phyloP scores from a whole-genome alignment of 352 stramenopile genomes.

The Pythium volutum region DNA sequence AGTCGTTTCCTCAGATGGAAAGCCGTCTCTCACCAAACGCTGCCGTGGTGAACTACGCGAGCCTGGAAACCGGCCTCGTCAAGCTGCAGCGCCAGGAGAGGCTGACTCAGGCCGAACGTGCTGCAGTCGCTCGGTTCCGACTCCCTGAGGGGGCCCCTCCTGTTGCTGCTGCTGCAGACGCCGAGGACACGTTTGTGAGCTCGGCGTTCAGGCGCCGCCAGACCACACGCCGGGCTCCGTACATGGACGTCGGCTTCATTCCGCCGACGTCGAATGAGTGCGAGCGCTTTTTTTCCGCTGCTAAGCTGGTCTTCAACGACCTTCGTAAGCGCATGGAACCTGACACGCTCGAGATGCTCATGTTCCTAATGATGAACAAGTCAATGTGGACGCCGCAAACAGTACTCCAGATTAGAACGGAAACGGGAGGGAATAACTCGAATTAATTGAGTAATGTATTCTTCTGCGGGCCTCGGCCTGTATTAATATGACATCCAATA shows the following conservation, averaged over 20 bases:
- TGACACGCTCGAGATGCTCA: slow-evolving; percentile 19
- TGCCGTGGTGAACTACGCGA: no score
- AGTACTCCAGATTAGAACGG: not conserved
- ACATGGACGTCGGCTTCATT: no score
- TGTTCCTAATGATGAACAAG: slow-evolving; percentile 8
- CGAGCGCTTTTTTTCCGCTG: slow-evolving; percentile 20
- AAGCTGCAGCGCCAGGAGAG: no score
- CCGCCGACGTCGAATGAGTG: no score
- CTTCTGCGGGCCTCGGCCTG: no score
- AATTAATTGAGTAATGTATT: slow-evolving; percentile 9
- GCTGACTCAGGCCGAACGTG: no score
- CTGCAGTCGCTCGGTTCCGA: no score
- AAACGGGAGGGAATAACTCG: not conserved
- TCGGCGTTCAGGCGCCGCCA: slow-evolving; percentile 13
- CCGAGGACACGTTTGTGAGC: slow-evolving; percentile 4
- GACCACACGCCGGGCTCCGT: slow-evolving; percentile 19
- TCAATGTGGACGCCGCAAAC: not conserved
- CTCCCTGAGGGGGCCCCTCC: no score
- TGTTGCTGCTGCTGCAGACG: no score
- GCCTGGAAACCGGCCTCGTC: no score
- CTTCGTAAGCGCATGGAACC: slow-evolving; percentile 17
- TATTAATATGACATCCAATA: no score
- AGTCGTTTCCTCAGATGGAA: slow-evolving; percentile 4
- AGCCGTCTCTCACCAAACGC: not conserved
- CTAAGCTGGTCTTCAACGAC: slow-evolving; percentile 11